Evolutionary conservation across 495 filamentous ascomycete species (phyloP).

Genomic region (Staphylotrichum tortipilum): DNA sequence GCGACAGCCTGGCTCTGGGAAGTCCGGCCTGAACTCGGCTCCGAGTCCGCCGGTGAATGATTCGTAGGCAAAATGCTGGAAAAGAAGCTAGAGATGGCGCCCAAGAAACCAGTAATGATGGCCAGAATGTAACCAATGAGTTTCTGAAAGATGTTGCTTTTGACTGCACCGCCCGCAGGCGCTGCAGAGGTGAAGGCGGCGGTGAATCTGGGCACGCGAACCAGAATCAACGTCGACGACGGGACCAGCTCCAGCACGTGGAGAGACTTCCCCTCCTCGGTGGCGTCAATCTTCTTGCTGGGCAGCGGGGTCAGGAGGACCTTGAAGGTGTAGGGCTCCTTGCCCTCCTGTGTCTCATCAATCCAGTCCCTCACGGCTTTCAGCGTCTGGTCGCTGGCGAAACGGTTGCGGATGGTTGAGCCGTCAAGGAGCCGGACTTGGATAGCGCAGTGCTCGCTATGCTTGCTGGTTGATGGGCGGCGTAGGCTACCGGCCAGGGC

Average conservation of each 20-base stretch:
- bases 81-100: slow-evolving; percentile 23
- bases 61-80: slow-evolving; percentile 22
- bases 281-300: slow-evolving; percentile 58
- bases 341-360: slow-evolving; percentile 38
- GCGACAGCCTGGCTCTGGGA: slow-evolving; percentile 1
- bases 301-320: slow-evolving; percentile 73
- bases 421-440: slow-evolving; percentile 85
- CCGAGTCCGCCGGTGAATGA: slow-evolving; percentile 5
- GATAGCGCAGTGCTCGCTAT: slow-evolving; percentile 48
- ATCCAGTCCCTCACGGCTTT: slow-evolving; percentile 70
- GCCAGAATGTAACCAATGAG: slow-evolving; percentile 51
- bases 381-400: slow-evolving; percentile 58
- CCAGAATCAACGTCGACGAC: slow-evolving; percentile 72
- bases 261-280: slow-evolving; percentile 64
- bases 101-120: slow-evolving; percentile 22
- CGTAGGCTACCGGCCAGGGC: slow-evolving; percentile 15
- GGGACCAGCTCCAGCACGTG: slow-evolving; percentile 61
- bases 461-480: slow-evolving; percentile 10
- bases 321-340: slow-evolving; percentile 67
- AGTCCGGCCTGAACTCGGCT: neutral
- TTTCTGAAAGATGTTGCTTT: slow-evolving; percentile 38
- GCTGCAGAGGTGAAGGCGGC: slow-evolving; percentile 57
- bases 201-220: slow-evolving; percentile 23
- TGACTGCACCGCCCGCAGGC: slow-evolving; percentile 12
- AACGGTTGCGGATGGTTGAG: slow-evolving; percentile 61